Conservation (phyloP, 768 basidiomycete species). For the Xerocomellus chrysenteron region DNA sequence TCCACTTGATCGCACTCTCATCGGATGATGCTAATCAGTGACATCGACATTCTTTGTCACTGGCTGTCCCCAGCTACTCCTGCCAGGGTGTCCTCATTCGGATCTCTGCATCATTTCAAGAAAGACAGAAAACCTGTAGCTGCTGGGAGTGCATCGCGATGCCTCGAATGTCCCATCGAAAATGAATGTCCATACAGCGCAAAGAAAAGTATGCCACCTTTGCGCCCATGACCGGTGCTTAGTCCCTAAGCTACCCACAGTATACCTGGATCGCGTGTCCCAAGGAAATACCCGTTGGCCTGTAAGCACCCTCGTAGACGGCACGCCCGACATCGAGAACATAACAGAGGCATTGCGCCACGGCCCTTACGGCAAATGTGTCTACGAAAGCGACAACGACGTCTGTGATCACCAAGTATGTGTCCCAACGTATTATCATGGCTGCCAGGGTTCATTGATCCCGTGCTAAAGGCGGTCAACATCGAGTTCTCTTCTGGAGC, state of each 20-base stretch:
- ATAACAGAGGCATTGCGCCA: constrained; percentile 66
- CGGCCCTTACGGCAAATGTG: constrained; percentile 78
- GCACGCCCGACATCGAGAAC: constrained; percentile 84
- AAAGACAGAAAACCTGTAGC: constrained; percentile 65
- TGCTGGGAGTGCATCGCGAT: constrained; percentile 69
- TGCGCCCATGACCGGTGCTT: neutral
- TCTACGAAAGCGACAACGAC: constrained; percentile 82
- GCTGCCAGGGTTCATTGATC: neutral
- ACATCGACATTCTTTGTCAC: constrained; percentile 80
- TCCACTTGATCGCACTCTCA: constrained; percentile 1
- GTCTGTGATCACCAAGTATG: constrained; percentile 82
- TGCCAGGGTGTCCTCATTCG: constrained; percentile 77
- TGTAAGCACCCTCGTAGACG: constrained; percentile 66
- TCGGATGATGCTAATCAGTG: constrained; percentile 43
- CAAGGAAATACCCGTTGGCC: constrained; percentile 59
- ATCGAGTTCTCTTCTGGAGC: constrained; percentile 79
- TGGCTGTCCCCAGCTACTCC: constrained; percentile 71
- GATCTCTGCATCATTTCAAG: constrained; percentile 80
- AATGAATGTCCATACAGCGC: constrained; percentile 81
- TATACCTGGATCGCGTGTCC: constrained; percentile 77
- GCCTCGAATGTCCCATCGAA: constrained; percentile 74
- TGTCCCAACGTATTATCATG: neutral
- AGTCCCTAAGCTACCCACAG: constrained; percentile 35
- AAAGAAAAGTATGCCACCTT: constrained; percentile 61
- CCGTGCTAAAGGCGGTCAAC: constrained; percentile 63